Percentiles rank a stretch among this genome's conserved stretches.
These are phyloP conservation scores for Cladosporium sp. DNA, from an alignment of 2,329 filamentous ascomycete species.

Conservation along the genomic window DNA sequence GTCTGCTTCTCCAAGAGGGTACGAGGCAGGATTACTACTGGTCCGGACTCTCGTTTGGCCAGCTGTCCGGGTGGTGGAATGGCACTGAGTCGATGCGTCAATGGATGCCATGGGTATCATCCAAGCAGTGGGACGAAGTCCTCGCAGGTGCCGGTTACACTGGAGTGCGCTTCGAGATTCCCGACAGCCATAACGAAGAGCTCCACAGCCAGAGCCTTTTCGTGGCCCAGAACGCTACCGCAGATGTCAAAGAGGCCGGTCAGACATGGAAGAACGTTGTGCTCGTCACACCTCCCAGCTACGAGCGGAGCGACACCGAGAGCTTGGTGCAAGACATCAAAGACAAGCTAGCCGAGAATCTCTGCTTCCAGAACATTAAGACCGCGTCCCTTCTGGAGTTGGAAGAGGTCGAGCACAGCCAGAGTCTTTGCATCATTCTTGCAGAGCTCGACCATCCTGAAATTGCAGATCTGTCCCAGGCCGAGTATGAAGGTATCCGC, in stretches of 20 bases:
- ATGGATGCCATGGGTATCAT: constrained; percentile 17
- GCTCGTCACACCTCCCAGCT: not conserved
- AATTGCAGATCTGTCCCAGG: constrained; percentile 1
- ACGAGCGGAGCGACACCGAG: not conserved
- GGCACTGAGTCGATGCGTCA: constrained; percentile 18
- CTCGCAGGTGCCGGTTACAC: constrained; percentile 18
- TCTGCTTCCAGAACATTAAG: not conserved
- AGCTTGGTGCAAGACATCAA: not conserved
- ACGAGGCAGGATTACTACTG: constrained; percentile 11
- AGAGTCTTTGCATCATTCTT: constrained; percentile 15
- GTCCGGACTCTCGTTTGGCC: constrained; percentile 14
- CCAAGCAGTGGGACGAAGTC: constrained; percentile 13
- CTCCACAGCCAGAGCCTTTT: not conserved
- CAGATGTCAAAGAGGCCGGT: not conserved
- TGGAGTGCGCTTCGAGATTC: constrained; percentile 13
- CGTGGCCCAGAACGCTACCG: not conserved
- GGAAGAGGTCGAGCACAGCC: not conserved
- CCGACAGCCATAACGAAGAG: not conserved
- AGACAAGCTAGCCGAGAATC: not conserved
- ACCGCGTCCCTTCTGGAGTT: not conserved
- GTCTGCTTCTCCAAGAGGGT: constrained; percentile 14
- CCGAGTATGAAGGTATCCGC: constrained; percentile 17
- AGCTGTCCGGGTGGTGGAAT: constrained; percentile 25
- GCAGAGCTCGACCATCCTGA: constrained; percentile 16
- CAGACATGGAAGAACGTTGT: not conserved